A percentile compares a stretch with the other conserved stretches of the same genome.
Conservation (phyloP, 2,329 filamentous ascomycete genomes). For the Arthrobotrys musiformis region DNA sequence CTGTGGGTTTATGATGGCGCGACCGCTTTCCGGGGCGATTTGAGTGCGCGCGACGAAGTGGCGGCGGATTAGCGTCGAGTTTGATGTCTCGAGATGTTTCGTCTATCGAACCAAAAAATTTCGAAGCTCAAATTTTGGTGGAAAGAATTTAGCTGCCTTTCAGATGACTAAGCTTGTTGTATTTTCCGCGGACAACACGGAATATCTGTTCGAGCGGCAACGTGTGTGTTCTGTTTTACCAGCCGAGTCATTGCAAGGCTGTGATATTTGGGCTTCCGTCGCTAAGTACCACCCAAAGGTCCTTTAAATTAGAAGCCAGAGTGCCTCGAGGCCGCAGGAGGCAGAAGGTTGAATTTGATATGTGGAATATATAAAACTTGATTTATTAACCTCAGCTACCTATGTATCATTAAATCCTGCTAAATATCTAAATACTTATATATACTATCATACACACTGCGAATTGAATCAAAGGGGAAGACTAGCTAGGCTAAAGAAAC, state of each 20-base stretch:
- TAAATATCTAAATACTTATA: neutral
- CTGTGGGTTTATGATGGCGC: neutral
- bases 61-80: neutral
- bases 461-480: neutral
- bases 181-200: neutral
- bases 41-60: neutral
- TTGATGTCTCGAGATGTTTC: neutral
- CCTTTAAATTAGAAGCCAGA: too few relatives aligned
- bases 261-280: too few relatives aligned
- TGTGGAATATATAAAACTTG: neutral
- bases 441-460: neutral
- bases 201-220: too few relatives aligned
- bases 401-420: slow-evolving; percentile 1
- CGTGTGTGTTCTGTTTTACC: too few relatives aligned
- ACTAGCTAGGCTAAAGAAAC: neutral
- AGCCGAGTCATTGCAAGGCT: too few relatives aligned
- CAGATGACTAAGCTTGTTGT: slow-evolving; percentile 37
- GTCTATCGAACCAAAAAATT: neutral
- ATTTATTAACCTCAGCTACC: neutral
- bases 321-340: too few relatives aligned
- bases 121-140: slow-evolving; percentile 33
- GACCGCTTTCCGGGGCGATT: neutral
- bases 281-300: too few relatives aligned
- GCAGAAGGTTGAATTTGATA: too few relatives aligned
- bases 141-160: neutral